Base-by-base conservation (phyloP, 768 basidiomycete genomes). In the Gelatoporia subvermispora region DNA sequence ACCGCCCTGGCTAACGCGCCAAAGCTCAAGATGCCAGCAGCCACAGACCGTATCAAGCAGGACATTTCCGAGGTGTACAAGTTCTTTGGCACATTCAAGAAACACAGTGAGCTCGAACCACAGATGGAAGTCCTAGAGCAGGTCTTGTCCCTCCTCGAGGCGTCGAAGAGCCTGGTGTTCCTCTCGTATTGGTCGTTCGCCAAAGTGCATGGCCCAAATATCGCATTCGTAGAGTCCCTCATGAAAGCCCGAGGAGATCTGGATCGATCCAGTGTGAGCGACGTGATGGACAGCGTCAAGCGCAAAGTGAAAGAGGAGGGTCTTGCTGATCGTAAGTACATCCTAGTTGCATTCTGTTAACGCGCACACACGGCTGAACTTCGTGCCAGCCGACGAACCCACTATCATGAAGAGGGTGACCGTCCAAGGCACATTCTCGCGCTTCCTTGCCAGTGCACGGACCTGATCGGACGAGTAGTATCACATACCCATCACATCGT, bases 181-280 rank as follows among this genome's bases (percentile, higher is more conserved):
- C 70, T 98, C 47, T 93, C 93, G 10, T 96, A 88, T 67, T 96
- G 89, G 85, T 73, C 81, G 3, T 98, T 99, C 65, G 94, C 93
- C 16, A 90, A 90, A 60, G 82, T 86, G 20, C 88, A 95, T 65
- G 96, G 96, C 4, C 93, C 95, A 21, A 93, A 94, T 57, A 75
- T 96, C 36, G 75, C 82, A 2, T 98, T 96, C 60, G 86, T 96
- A 24, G 95, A 98, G 64, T 81, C 84, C 8, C 61, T 99, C 40
- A 86, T 98, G 78, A 89, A 84, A 63, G 82, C 88, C 4, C 77
- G 96, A 44, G 86, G 88, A 47, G 94, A 99, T 67, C 72, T 97
- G 46, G 93, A 96, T 67, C 80, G 92, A n/a, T 82, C 85, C 1
- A 81, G 83, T 13, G 88, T 85, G 16, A 85, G 72, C 57, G 94